Conservation (phyloP, 345 rosid genomes). For the Eucalyptus dawsonii region DNA sequence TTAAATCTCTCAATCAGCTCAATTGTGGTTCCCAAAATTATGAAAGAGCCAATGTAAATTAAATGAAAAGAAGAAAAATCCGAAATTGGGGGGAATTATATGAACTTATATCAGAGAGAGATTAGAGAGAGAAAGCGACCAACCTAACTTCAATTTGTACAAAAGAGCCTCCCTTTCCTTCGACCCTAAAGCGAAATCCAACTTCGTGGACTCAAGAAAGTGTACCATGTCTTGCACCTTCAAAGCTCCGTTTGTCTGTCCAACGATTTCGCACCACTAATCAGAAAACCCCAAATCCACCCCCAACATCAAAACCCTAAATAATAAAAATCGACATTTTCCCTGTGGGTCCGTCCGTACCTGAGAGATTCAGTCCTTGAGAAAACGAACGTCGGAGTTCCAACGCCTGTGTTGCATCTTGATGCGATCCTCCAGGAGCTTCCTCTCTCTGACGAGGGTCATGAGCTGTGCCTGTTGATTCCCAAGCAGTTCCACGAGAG, state of each 20-base stretch:
- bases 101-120: neutral
- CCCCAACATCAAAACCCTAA: neutral
- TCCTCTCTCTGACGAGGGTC: slow-evolving; percentile 43
- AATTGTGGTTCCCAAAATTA: neutral
- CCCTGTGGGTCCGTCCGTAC: slow-evolving; percentile 3
- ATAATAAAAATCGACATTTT: neutral
- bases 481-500: slow-evolving; percentile 33
- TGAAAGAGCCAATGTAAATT: neutral
- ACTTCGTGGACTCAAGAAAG: slow-evolving; percentile 32
- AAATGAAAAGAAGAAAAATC: neutral
- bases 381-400: slow-evolving; percentile 31
- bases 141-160: slow-evolving; percentile 45
- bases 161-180: slow-evolving; percentile 44
- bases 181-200: slow-evolving; percentile 40
- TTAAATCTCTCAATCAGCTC: neutral
- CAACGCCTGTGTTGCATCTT: slow-evolving; percentile 28
- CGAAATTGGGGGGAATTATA: neutral
- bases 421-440: slow-evolving; percentile 37
- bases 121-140: neutral
- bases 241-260: slow-evolving; percentile 28
- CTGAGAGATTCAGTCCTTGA: slow-evolving; percentile 41
- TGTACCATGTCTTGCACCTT: slow-evolving; percentile 28
- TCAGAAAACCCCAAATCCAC: neutral
- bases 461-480: slow-evolving; percentile 55
- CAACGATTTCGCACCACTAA: neutral